These are phyloP conservation scores for Mycena metata DNA, from an alignment of 768 basidiomycete genomes.

Conservation along the genomic window DNA sequence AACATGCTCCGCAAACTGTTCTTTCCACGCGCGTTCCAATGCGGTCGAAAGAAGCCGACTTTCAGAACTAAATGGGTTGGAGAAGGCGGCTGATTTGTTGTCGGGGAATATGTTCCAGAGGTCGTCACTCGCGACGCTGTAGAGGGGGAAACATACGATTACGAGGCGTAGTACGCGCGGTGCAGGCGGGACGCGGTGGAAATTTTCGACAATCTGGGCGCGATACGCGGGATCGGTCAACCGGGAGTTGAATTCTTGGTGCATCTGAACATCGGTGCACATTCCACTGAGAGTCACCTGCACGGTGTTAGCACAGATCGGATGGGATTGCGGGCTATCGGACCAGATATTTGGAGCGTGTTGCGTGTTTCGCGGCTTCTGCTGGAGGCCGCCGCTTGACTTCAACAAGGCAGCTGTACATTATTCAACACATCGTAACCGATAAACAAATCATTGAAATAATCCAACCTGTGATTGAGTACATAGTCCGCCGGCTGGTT, in stretches of 20 bases:
- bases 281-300: neutral
- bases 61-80: slow-evolving; percentile 1
- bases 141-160: neutral
- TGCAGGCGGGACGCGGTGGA: neutral
- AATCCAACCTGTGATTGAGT: neutral
- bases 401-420: neutral
- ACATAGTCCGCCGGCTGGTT: slow-evolving; percentile 10
- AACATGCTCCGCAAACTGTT: slow-evolving; percentile 2
- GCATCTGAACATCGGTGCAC: slow-evolving; percentile 3
- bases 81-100: neutral
- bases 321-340: no score
- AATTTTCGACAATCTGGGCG: neutral
- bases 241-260: neutral
- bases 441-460: neutral
- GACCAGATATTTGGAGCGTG: neutral
- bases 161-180: neutral
- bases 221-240: slow-evolving; percentile 4
- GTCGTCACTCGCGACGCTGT: neutral
- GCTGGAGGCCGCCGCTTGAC: neutral
- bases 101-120: neutral
- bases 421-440: neutral
- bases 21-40: neutral
- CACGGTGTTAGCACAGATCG: no score
- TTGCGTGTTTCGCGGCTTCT: neutral
- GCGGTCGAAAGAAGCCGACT: slow-evolving; percentile 6